A percentile compares a stretch with the other conserved stretches of the same genome.
Conservation (phyloP, 176 grass and related monocot genomes). For the Oropetium thomaeum region DNA sequence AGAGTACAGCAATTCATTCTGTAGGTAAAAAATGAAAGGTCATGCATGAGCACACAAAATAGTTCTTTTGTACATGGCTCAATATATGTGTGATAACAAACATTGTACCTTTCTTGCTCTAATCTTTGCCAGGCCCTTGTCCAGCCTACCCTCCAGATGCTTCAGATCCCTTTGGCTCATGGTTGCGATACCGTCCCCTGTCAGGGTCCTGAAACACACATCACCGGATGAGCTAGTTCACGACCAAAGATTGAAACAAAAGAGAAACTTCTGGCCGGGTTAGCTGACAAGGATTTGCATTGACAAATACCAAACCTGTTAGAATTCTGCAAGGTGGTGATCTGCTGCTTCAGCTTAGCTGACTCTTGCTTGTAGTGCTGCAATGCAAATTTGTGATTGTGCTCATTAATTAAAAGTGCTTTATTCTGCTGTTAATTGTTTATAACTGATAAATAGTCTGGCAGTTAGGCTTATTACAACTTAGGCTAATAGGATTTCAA, state of each 20-base stretch:
- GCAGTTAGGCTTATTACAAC: not conserved
- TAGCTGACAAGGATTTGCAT: not conserved
- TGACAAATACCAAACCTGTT: constrained; percentile 62
- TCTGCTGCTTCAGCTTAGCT: constrained; percentile 59
- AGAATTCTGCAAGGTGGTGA: constrained; percentile 58
- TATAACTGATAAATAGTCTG: not conserved
- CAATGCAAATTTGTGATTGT: constrained; percentile 39
- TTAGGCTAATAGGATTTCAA: not conserved
- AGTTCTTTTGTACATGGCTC: not conserved
- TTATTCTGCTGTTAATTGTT: not conserved
- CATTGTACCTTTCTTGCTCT: constrained; percentile 71
- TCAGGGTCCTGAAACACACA: constrained; percentile 44
- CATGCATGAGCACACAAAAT: not conserved
- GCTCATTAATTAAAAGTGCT: not conserved
- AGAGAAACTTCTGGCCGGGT: not conserved
- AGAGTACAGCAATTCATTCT: constrained; percentile 62
- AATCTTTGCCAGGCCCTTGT: constrained; percentile 75
- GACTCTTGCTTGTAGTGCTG: constrained; percentile 89
- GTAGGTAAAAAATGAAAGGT: constrained; percentile 1
- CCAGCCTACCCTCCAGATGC: constrained; percentile 64
- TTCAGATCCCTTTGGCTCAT: constrained; percentile 58
- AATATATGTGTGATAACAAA: not conserved
- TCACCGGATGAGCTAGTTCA: not conserved
- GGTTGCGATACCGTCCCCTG: constrained; percentile 54
- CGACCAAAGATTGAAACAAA: not conserved